phyloP scores from a whole-genome alignment of 352 stramenopile species.

The Phytophthora brassicae region DNA sequence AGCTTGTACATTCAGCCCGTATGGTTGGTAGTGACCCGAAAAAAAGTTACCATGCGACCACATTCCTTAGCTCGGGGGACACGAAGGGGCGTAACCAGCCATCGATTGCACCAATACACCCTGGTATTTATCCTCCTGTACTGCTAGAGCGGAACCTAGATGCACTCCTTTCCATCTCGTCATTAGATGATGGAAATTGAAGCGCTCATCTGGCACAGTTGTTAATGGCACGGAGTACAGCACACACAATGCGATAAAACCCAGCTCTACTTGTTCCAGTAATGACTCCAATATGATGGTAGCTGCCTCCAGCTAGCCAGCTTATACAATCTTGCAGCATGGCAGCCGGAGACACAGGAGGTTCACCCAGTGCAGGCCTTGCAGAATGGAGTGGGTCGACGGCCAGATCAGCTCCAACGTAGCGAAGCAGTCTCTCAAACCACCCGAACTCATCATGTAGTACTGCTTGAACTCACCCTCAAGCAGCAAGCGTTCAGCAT shows the following conservation, averaged over 20 bases:
- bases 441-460: too few species aligned
- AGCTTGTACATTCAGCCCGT: constrained; percentile 7
- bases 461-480: too few species aligned
- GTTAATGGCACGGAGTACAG: neutral
- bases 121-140: neutral
- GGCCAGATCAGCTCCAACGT: neutral
- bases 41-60: constrained; percentile 6
- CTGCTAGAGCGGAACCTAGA: neutral
- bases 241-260: constrained; percentile 7
- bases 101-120: constrained; percentile 14
- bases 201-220: neutral
- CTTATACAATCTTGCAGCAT: constrained; percentile 10
- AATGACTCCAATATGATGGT: constrained; percentile 11
- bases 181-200: neutral
- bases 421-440: constrained; percentile 1
- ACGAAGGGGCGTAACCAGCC: constrained; percentile 4
- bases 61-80: neutral
- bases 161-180: neutral
- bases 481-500: too few species aligned
- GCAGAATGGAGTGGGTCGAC: constrained; percentile 1
- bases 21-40: constrained; percentile 11
- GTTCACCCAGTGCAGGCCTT: neutral
- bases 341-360: neutral
- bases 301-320: constrained; percentile 10
- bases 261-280: constrained; percentile 1